These are phyloP conservation scores for Ustilago shanxiensis DNA, from an alignment of 1,284 basidiomycete genomes.

Conservation along the genomic window DNA sequence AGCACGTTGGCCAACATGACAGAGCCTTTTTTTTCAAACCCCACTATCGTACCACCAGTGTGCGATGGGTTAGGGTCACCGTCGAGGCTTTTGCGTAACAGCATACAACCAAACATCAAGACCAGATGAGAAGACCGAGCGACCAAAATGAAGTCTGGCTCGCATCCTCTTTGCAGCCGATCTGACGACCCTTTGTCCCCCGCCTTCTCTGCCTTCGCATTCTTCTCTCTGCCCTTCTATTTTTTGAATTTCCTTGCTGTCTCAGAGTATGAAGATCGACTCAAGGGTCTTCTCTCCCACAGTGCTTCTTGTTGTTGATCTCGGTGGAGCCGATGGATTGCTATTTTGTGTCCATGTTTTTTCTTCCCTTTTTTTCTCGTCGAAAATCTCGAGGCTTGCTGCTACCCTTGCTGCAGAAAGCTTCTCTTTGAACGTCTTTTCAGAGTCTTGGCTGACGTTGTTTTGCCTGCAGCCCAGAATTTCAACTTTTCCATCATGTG, in stretches of 20 bases:
- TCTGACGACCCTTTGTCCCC: background rate
- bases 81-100: no score
- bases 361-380: background rate
- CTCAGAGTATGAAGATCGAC: background rate
- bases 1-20: no score
- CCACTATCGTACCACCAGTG: no score
- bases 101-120: no score
- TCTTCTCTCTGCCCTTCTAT: no score
- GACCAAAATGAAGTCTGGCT: background rate
- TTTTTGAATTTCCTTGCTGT: background rate
- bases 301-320: slow-evolving; percentile 1
- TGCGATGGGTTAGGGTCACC: no score
- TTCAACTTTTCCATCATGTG: no score
- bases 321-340: background rate
- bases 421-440: background rate
- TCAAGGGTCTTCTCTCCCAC: background rate
- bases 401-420: background rate
- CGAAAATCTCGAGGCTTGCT: background rate
- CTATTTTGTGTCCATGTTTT: background rate
- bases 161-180: background rate
- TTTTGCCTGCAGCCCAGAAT: background rate
- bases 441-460: slow-evolving; percentile 25
- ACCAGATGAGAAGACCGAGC: no score
- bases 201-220: no score
- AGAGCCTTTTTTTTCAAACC: no score